Conservation (phyloP, 768 basidiomycete species). For the Lactifluus echinatus region DNA sequence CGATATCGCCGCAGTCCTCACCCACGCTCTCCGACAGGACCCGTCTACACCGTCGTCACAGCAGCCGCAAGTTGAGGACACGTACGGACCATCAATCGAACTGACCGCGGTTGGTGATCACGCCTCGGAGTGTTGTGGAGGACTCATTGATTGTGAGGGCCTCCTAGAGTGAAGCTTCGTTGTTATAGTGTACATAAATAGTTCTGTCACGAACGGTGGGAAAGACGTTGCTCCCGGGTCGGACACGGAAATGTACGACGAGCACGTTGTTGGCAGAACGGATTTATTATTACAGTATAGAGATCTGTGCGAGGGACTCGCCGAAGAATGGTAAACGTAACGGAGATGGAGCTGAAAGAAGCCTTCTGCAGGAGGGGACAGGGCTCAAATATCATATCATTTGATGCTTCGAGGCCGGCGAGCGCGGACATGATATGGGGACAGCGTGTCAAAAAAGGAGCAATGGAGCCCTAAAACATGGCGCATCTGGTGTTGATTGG, state of each 20-base stretch:
- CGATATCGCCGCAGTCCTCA: constrained; percentile 14
- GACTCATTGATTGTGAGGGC: background rate
- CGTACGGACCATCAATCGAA: background rate
- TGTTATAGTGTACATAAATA: too few relatives aligned
- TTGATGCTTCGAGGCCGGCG: background rate
- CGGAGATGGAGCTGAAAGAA: background rate
- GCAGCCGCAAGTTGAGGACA: background rate
- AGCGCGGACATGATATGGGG: background rate
- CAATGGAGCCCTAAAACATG: background rate
- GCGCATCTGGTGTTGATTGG: background rate
- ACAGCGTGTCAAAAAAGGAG: background rate
- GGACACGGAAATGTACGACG: background rate
- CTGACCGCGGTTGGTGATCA: background rate
- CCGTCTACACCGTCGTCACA: background rate
- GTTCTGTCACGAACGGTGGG: too few relatives aligned
- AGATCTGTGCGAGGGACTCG: background rate
- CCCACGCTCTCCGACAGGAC: constrained; percentile 7
- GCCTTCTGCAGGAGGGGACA: too few relatives aligned
- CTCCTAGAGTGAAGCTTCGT: background rate
- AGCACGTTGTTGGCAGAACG: background rate
- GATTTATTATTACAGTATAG: background rate
- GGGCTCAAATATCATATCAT: too few relatives aligned
- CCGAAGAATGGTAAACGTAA: too few relatives aligned
- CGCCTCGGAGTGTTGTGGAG: constrained; percentile 2
- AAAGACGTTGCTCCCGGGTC: background rate